Evolutionary conservation across 257 asterid genomes (phyloP), one percentile per base, ranked within the genome.

Genomic region (Eucommia ulmoides): DNA sequence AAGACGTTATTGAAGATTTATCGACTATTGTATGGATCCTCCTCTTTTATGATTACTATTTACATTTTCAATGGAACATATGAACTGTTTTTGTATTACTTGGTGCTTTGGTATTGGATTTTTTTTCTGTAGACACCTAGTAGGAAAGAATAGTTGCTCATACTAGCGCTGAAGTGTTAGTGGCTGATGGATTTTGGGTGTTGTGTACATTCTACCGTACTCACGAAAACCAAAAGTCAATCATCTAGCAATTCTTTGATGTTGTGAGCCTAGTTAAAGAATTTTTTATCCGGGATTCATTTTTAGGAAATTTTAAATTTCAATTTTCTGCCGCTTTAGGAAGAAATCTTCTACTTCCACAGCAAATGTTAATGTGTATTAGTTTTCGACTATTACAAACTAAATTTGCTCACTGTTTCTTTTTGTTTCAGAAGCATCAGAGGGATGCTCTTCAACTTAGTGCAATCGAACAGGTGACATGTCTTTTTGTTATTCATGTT

Each of bases 381-480:
- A 5, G 38, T 5, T 6, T 29, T 29, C 12, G 12, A 12, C 6
- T 29, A 12, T 12, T 29, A 12, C 6, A 12, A 29, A 29, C 12
- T 29, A 29, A 12, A 5, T 6, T 5, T 29, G 38, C 12, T 5
- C 12, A 5, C 12, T 12, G 38, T 29, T 42, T 16, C 8, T 42
- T 42, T 42, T 42, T 23, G 75, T 56, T 66, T 55, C 85, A 89
- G 98, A 85, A 82, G 64, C 82, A 69, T 67, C 74, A 85, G 57
- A 61, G 69, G 24, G 93, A 85, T 54, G 75, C 75, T 54, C 93
- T 74, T 26, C 54, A 66, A 22, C 74, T 79, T 35, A 63, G 57
- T 61, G 79, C 91, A 60, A 46, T 82, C 25, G 76, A 78, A 66
- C 83, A 78, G 96, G 96, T 89, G 68, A 60, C 51, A 23, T 5